Evolutionary conservation across 495 filamentous ascomycete species (phyloP).

Genomic region (Pyronema domesticum): DNA sequence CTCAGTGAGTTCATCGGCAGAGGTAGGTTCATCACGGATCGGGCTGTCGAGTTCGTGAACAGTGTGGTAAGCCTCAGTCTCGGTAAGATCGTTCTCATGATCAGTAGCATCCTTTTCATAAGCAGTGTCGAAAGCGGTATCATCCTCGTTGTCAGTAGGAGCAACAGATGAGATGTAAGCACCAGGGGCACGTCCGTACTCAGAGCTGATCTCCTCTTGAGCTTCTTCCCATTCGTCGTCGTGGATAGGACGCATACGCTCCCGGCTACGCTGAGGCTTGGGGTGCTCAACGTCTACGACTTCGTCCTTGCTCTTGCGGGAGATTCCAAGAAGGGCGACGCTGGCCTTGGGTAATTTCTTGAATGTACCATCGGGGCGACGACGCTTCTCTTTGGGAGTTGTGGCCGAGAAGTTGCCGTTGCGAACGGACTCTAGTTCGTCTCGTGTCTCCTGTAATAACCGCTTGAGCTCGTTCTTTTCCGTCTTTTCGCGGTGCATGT

Average conservation of each 20-base stretch:
- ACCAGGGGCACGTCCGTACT: slow-evolving; percentile 3
- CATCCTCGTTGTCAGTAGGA: slow-evolving; percentile 6
- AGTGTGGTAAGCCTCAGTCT: slow-evolving; percentile 90
- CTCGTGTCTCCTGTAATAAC: slow-evolving; percentile 86
- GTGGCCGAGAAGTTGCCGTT: slow-evolving; percentile 8
- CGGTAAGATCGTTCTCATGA: slow-evolving; percentile 57
- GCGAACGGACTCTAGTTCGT: slow-evolving; percentile 70
- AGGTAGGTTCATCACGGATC: slow-evolving; percentile 44
- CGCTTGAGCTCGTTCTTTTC: slow-evolving; percentile 92
- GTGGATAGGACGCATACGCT: neutral
- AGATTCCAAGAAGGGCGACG: slow-evolving; percentile 47
- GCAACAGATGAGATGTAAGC: slow-evolving; percentile 15
- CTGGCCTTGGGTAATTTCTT: slow-evolving; percentile 57
- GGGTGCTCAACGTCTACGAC: slow-evolving; percentile 52
- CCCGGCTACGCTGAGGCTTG: neutral
- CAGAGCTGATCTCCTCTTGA: slow-evolving; percentile 2
- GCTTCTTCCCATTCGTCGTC: slow-evolving; percentile 70
- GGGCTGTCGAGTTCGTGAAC: slow-evolving; percentile 50
- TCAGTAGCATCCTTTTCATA: slow-evolving; percentile 35
- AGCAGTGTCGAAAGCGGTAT: slow-evolving; percentile 25
- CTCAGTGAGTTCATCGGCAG: slow-evolving; percentile 66
- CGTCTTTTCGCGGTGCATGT: slow-evolving; percentile 90
- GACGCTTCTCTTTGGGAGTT: slow-evolving; percentile 39
- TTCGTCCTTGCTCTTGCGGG: slow-evolving; percentile 58
- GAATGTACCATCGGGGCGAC: slow-evolving; percentile 52